These are phyloP conservation scores for Chaetothyriales sp. DNA, from an alignment of 2,329 filamentous ascomycete species.

Conservation along the genomic window DNA sequence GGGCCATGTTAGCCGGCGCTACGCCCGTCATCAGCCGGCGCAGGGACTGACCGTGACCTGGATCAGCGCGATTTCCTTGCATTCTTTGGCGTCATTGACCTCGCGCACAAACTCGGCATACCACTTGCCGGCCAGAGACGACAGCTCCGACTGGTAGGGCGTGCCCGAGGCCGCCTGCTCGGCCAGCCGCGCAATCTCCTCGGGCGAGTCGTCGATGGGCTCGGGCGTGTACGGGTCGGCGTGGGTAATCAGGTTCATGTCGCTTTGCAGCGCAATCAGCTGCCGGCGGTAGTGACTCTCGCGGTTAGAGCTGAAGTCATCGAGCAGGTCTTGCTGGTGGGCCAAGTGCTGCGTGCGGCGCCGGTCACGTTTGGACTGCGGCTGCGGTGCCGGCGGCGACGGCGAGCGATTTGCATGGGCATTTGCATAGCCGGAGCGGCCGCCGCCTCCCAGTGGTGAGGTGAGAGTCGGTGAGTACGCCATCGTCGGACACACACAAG, in stretches of 20 bases:
- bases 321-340: conserved; percentile 59
- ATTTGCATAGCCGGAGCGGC: conserved; percentile 5
- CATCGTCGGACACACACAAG: conserved; percentile 18
- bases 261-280: conserved; percentile 79
- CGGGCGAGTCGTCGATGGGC: conserved; percentile 51
- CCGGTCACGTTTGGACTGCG: conserved; percentile 74
- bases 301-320: conserved; percentile 65
- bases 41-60: conserved; percentile 54
- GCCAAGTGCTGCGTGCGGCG: conserved; percentile 72
- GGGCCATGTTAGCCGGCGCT: neutral
- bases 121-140: conserved; percentile 56
- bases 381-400: conserved; percentile 29
- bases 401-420: conserved; percentile 11
- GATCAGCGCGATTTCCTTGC: conserved; percentile 70
- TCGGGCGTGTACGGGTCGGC: conserved; percentile 66
- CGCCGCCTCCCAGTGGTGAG: conserved; percentile 20
- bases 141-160: conserved; percentile 56
- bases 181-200: conserved; percentile 54
- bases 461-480: conserved; percentile 28
- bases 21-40: conserved; percentile 1
- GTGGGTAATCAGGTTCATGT: conserved; percentile 72
- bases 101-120: conserved; percentile 77
- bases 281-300: conserved; percentile 79
- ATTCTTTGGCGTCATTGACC: conserved; percentile 76
- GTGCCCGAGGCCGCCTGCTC: conserved; percentile 41